Conservation (phyloP, 2,329 filamentous ascomycete genomes). For the Colletotrichum aenigma region DNA sequence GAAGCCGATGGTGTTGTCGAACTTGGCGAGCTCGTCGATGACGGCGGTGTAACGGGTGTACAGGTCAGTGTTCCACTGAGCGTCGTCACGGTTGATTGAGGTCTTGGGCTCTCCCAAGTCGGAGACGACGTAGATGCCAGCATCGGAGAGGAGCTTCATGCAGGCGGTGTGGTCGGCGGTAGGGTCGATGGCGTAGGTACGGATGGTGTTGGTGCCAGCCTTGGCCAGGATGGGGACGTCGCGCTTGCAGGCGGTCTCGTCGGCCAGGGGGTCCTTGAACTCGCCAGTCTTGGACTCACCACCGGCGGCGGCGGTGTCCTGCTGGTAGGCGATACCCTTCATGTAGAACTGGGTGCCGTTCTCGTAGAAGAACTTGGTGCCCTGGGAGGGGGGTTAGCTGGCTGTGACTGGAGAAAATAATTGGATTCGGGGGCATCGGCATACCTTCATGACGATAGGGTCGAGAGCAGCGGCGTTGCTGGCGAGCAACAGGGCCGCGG, state of each 20-base stretch:
- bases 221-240: slow-evolving; percentile 82
- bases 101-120: slow-evolving; percentile 82
- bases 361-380: slow-evolving; percentile 89
- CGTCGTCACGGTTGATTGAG: slow-evolving; percentile 85
- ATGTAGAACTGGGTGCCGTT: slow-evolving; percentile 76
- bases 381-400: slow-evolving; percentile 44
- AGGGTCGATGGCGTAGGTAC: slow-evolving; percentile 92
- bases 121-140: slow-evolving; percentile 93
- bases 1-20: slow-evolving; percentile 94
- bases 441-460: slow-evolving; percentile 73
- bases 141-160: slow-evolving; percentile 81
- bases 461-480: slow-evolving; percentile 50
- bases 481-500: slow-evolving; percentile 46
- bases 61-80: slow-evolving; percentile 79
- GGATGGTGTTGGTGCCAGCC: slow-evolving; percentile 89
- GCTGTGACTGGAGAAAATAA: too few species aligned
- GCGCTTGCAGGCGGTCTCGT: slow-evolving; percentile 74
- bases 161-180: slow-evolving; percentile 77
- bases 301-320: slow-evolving; percentile 68
- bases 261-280: slow-evolving; percentile 85
- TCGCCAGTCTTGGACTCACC: slow-evolving; percentile 49
- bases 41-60: slow-evolving; percentile 84
- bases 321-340: slow-evolving; percentile 94
- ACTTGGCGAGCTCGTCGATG: slow-evolving; percentile 79
- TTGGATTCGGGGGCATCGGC: too few species aligned